Percentiles rank a stretch among this genome's conserved stretches.
Conservation (phyloP, 345 rosid species). For the Nasturtium officinale region DNA sequence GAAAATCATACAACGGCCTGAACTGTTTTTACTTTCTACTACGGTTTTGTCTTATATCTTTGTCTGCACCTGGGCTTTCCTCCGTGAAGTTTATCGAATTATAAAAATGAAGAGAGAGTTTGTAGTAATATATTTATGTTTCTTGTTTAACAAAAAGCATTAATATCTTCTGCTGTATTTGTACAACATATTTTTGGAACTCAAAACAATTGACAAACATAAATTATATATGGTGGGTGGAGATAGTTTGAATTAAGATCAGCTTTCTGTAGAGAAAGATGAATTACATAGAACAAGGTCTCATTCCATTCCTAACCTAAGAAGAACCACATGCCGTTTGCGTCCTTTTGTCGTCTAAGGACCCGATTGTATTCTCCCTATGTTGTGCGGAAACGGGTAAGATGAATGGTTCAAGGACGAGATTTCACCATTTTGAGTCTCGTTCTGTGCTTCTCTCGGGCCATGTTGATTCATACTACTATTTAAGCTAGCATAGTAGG, state of each 20-base stretch:
- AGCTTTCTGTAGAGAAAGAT: constrained; percentile 21
- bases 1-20: not conserved
- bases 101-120: not conserved
- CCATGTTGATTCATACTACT: constrained; percentile 58
- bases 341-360: constrained; percentile 48
- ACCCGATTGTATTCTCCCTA: constrained; percentile 80
- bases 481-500: constrained; percentile 62
- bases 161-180: constrained; percentile 25
- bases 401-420: constrained; percentile 61
- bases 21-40: not conserved
- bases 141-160: constrained; percentile 25
- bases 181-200: constrained; percentile 22
- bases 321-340: constrained; percentile 10
- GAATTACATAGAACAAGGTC: constrained; percentile 27
- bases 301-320: constrained; percentile 33
- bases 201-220: constrained; percentile 17
- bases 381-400: constrained; percentile 68
- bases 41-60: not conserved
- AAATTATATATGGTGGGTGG: constrained; percentile 29
- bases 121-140: constrained; percentile 12
- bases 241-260: constrained; percentile 18
- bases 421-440: constrained; percentile 53
- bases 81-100: not conserved
- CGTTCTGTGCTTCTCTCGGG: constrained; percentile 55
- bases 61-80: not conserved